phyloP scores from a whole-genome alignment of 257 asterid genomes.

The Penstemon eatonii region DNA sequence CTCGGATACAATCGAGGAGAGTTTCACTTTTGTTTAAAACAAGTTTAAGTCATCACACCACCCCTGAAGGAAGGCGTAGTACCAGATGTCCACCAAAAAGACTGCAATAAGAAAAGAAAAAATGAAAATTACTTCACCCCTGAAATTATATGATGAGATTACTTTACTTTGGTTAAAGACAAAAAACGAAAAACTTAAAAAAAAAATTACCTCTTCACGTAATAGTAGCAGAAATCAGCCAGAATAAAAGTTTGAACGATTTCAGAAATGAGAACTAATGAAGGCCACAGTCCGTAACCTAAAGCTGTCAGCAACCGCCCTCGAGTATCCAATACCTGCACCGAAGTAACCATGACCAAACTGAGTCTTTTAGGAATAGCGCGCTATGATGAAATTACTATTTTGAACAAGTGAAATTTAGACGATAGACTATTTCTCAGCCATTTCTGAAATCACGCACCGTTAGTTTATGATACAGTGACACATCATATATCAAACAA shows the following conservation, averaged over 20 bases:
- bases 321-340: slow-evolving; percentile 19
- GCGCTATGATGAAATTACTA: too few relatives aligned
- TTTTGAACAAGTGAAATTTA: too few relatives aligned
- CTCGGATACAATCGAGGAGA: too few relatives aligned
- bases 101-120: not conserved
- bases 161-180: not conserved
- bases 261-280: slow-evolving; percentile 25
- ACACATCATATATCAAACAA: too few relatives aligned
- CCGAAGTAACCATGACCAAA: too few relatives aligned
- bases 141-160: not conserved
- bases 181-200: not conserved
- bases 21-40: not conserved
- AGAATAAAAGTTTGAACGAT: slow-evolving; percentile 29
- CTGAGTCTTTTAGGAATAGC: too few relatives aligned
- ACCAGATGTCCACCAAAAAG: slow-evolving; percentile 30
- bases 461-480: too few relatives aligned
- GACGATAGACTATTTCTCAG: too few relatives aligned
- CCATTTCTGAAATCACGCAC: too few relatives aligned
- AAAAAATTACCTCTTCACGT: slow-evolving; percentile 21
- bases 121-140: not conserved
- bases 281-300: slow-evolving; percentile 31
- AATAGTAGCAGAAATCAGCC: slow-evolving; percentile 26
- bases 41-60: slow-evolving; percentile 12
- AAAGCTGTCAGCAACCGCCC: slow-evolving; percentile 28
- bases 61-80: slow-evolving; percentile 26